A percentile compares a stretch with the other conserved stretches of the same genome.
These are phyloP conservation scores for Candida ipomoeae DNA, from an alignment of 805 yeast genomes.

Conservation along the genomic window DNA sequence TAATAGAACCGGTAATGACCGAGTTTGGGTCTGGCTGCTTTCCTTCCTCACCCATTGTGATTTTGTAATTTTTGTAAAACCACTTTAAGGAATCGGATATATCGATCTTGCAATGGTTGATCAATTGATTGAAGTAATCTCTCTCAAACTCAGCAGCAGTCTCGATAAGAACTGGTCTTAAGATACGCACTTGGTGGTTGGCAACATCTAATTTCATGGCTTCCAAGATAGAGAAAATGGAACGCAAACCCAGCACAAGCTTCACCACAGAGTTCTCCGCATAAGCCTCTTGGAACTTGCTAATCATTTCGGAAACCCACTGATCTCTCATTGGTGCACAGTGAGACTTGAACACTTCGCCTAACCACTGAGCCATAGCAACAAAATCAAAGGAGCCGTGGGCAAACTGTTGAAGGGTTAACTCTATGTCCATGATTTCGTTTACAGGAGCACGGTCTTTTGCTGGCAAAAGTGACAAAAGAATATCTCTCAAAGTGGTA, in stretches of 20 bases:
- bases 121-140: slow-evolving; percentile 64
- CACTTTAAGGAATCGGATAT: slow-evolving; percentile 60
- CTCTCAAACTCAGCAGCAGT: slow-evolving; percentile 87
- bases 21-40: slow-evolving; percentile 28
- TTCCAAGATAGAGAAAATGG: slow-evolving; percentile 78
- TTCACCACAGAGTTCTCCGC: slow-evolving; percentile 41
- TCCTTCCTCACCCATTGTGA: slow-evolving; percentile 9
- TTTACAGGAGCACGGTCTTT: slow-evolving; percentile 65
- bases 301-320: slow-evolving; percentile 81
- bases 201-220: slow-evolving; percentile 96
- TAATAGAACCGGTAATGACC: slow-evolving; percentile 47
- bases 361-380: slow-evolving; percentile 68
- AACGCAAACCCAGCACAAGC: slow-evolving; percentile 71
- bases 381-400: slow-evolving; percentile 72
- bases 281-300: slow-evolving; percentile 50
- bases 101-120: slow-evolving; percentile 53
- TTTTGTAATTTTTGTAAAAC: slow-evolving; percentile 46
- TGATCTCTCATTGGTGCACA: slow-evolving; percentile 95
- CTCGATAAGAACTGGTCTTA: slow-evolving; percentile 79
- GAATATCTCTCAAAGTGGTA: slow-evolving; percentile 71
- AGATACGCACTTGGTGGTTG: slow-evolving; percentile 83
- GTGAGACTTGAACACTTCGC: slow-evolving; percentile 74
- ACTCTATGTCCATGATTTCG: slow-evolving; percentile 71
- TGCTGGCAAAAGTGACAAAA: slow-evolving; percentile 70
- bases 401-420: slow-evolving; percentile 68